phyloP scores from a whole-genome alignment of 805 yeast genomes.

The Yarrowia phangngaensis region DNA sequence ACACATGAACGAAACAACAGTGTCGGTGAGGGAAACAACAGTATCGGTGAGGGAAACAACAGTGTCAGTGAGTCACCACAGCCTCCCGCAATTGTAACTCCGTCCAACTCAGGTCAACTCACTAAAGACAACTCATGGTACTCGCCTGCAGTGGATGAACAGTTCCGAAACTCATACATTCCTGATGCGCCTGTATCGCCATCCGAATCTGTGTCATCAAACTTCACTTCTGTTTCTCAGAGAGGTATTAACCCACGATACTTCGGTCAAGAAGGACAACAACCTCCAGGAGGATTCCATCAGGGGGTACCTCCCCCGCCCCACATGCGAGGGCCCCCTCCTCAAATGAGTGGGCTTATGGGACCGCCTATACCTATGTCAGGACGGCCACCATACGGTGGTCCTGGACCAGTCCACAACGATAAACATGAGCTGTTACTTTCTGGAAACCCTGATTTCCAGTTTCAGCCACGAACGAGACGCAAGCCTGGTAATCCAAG shows the following conservation, averaged over 20 bases:
- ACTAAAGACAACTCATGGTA: constrained; percentile 20
- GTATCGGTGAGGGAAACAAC: background rate
- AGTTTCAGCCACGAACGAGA: constrained; percentile 12
- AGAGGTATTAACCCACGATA: constrained; percentile 29
- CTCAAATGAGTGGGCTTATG: constrained; percentile 27
- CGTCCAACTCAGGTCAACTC: constrained; percentile 15
- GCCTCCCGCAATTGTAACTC: constrained; percentile 7
- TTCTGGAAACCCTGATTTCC: constrained; percentile 14
- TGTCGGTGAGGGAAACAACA: background rate
- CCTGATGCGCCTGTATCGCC: constrained; percentile 28
- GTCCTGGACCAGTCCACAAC: constrained; percentile 4
- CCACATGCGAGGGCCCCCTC: constrained; percentile 28
- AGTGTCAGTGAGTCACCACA: background rate
- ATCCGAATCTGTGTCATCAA: constrained; percentile 30
- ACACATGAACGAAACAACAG: constrained; percentile 7
- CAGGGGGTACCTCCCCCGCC: constrained; percentile 25
- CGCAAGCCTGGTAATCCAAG: constrained; percentile 20
- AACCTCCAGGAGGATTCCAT: constrained; percentile 26
- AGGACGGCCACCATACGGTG: constrained; percentile 26
- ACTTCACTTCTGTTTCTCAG: constrained; percentile 32
- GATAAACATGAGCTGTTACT: constrained; percentile 18
- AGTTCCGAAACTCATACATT: constrained; percentile 26
- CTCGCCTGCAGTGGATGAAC: constrained; percentile 19
- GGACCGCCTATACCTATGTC: too few relatives aligned
- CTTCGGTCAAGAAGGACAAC: constrained; percentile 15